These are phyloP conservation scores for Scedosporium apiospermum DNA, from an alignment of 2,329 filamentous ascomycete genomes.

Conservation along the genomic window DNA sequence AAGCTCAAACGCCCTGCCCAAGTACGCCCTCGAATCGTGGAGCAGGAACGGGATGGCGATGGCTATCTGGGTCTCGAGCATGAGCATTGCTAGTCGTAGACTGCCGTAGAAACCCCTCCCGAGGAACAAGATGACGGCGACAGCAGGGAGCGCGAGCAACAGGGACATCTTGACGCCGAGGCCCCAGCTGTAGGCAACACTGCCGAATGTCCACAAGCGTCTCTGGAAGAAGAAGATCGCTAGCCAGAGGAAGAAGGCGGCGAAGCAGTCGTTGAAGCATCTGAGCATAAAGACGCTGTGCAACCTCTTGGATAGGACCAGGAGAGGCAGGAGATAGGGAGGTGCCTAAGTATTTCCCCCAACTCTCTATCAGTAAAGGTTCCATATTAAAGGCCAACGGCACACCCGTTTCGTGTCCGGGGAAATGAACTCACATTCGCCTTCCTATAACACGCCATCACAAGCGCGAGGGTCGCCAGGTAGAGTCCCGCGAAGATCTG, in stretches of 20 bases:
- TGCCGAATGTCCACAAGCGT: conserved; percentile 63
- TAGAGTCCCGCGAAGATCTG: conserved; percentile 75
- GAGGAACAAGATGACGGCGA: conserved; percentile 68
- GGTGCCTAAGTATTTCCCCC: conserved; percentile 48
- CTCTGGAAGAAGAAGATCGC: conserved; percentile 73
- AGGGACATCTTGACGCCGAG: conserved; percentile 94
- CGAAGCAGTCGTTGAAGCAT: conserved; percentile 94
- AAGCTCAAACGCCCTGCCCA: conserved; percentile 80
- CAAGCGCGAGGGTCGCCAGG: conserved; percentile 62
- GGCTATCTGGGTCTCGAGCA: conserved; percentile 67
- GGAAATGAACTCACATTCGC: conserved; percentile 46
- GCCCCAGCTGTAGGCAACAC: conserved; percentile 64
- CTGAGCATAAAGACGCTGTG: conserved; percentile 90
- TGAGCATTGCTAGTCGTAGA: conserved; percentile 59
- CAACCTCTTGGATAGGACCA: conserved; percentile 81
- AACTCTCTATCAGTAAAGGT: neutral
- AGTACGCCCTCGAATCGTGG: conserved; percentile 59
- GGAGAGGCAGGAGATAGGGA: conserved; percentile 76
- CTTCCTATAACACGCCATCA: conserved; percentile 71
- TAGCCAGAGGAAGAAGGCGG: conserved; percentile 71
- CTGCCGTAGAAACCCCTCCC: conserved; percentile 57
- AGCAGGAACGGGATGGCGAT: conserved; percentile 59
- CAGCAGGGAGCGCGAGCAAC: conserved; percentile 70
- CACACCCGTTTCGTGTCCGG: neutral
- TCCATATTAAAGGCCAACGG: neutral